phyloP scores from a whole-genome alignment of 2,329 filamentous ascomycete genomes.

The Didymella glomerata region DNA sequence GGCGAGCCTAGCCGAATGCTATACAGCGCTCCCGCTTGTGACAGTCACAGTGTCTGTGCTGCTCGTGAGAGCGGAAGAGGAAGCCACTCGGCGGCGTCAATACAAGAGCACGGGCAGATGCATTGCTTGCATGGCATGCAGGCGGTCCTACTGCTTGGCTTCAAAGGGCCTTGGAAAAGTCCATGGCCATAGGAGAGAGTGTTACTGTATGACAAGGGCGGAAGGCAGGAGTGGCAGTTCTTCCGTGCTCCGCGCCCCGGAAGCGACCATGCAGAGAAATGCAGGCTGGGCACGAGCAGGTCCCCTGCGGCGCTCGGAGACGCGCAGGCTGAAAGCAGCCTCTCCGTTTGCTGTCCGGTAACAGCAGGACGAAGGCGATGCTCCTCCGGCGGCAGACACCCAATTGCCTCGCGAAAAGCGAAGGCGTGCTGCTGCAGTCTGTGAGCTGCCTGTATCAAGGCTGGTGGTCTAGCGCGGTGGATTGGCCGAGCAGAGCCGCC shows the following conservation, averaged over 20 bases:
- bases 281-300: constrained; percentile 26
- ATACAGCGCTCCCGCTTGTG: constrained; percentile 3
- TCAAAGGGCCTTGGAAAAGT: neutral
- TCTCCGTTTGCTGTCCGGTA: constrained; percentile 9
- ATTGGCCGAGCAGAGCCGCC: constrained; percentile 27
- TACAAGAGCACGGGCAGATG: neutral
- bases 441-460: neutral
- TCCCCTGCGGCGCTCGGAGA: constrained; percentile 22
- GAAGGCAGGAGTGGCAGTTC: constrained; percentile 7
- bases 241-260: constrained; percentile 9
- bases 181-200: constrained; percentile 4
- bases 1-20: constrained; percentile 3
- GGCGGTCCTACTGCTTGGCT: neutral
- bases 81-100: neutral
- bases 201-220: constrained; percentile 6
- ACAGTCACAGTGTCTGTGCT: constrained; percentile 20
- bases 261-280: constrained; percentile 10
- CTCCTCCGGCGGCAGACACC: neutral
- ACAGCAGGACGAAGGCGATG: neutral
- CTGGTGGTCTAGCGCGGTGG: constrained; percentile 17
- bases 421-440: constrained; percentile 8
- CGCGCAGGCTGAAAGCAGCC: constrained; percentile 25
- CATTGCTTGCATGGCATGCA: neutral
- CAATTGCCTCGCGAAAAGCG: constrained; percentile 8
- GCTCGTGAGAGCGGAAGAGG: constrained; percentile 12